These are phyloP conservation scores for Volvox africanus DNA, from an alignment of 139 green algal genomes.

Conservation along the genomic window DNA sequence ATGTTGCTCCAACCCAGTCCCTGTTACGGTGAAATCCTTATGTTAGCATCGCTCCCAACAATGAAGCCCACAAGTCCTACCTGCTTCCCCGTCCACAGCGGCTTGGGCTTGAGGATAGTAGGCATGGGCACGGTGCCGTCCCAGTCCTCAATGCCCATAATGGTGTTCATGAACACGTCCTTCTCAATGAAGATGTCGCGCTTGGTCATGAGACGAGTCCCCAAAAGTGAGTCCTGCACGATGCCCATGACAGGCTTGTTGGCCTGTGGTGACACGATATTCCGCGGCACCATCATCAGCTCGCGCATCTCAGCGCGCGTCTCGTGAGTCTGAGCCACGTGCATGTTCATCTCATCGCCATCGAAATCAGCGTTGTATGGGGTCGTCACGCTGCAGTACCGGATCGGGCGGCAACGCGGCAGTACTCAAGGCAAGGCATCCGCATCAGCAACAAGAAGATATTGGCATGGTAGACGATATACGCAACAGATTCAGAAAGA, in stretches of 20 bases:
- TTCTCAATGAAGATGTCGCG: conserved; percentile 98
- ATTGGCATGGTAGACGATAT: too few species aligned
- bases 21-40: too few species aligned
- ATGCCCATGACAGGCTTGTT: conserved; percentile 99
- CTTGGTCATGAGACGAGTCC: conserved; percentile 95
- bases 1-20: too few species aligned
- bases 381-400: conserved; percentile 84
- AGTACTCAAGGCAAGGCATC: too few species aligned
- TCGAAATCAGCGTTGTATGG: conserved; percentile 99
- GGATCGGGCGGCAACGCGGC: too few species aligned
- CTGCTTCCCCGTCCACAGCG: conserved; percentile 89
- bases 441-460: too few species aligned
- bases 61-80: neutral
- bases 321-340: conserved; percentile 94
- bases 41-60: too few species aligned
- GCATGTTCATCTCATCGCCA: conserved; percentile 99
- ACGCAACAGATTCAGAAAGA: too few species aligned
- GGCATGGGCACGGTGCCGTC: conserved; percentile 94
- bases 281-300: conserved; percentile 98
- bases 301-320: conserved; percentile 94
- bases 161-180: conserved; percentile 97
- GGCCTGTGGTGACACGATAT: conserved; percentile 96
- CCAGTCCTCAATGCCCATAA: conserved; percentile 91
- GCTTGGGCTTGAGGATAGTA: conserved; percentile 94
- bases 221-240: conserved; percentile 97